phyloP scores from a whole-genome alignment of 441 rosid genomes.

The Heliophila coronopifolia region DNA sequence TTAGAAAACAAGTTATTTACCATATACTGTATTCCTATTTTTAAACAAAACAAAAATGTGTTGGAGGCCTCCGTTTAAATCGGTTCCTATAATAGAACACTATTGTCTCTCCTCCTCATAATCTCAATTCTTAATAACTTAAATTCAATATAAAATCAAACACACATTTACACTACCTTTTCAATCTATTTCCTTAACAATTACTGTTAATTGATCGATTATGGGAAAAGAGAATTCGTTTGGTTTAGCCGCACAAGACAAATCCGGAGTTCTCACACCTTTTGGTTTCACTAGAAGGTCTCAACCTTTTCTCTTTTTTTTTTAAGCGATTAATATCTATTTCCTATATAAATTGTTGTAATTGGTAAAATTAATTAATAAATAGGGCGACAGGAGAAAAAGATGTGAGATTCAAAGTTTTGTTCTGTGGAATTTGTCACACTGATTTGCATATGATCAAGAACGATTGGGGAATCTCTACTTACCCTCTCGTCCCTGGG shows the following conservation, averaged over 20 bases:
- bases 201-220: conserved; percentile 5
- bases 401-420: conserved; percentile 37
- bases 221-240: conserved; percentile 32
- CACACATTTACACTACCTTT: background rate
- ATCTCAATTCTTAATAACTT: background rate
- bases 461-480: conserved; percentile 34
- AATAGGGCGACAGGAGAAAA: conserved; percentile 40
- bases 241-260: conserved; percentile 42
- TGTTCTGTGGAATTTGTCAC: conserved; percentile 50
- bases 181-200: background rate
- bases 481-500: conserved; percentile 43
- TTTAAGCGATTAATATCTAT: no score
- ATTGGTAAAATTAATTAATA: background rate
- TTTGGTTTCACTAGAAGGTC: conserved; percentile 42
- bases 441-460: conserved; percentile 32
- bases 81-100: conserved; percentile 18
- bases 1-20: no score
- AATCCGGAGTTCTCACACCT: conserved; percentile 36
- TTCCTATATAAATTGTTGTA: background rate
- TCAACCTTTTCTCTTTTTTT: background rate
- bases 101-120: background rate
- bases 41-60: no score
- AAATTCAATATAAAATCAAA: background rate
- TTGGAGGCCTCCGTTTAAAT: no score
- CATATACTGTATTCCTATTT: no score